phyloP scores from a whole-genome alignment of 2,329 filamentous ascomycete genomes.

The Didymella pinodella region DNA sequence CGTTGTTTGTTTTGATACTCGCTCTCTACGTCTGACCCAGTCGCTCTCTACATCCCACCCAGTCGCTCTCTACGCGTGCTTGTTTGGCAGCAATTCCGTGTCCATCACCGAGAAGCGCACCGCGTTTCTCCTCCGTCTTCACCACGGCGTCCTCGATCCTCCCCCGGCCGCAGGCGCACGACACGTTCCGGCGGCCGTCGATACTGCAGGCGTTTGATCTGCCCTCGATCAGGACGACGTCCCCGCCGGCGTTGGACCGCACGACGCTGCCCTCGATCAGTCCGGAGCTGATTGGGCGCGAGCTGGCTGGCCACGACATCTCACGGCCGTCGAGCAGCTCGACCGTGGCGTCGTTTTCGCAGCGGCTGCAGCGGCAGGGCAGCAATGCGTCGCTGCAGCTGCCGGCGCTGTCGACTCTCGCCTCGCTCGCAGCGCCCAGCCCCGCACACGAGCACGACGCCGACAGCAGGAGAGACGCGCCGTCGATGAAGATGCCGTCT shows the following conservation, averaged over 20 bases:
- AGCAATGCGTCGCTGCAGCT: conserved; percentile 56
- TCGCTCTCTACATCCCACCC: conserved; percentile 37
- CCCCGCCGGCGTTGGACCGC: conserved; percentile 53
- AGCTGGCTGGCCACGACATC: conserved; percentile 56
- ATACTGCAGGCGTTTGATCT: conserved; percentile 59
- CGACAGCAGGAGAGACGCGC: conserved; percentile 35
- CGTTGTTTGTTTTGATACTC: conserved; percentile 29
- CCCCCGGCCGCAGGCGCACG: conserved; percentile 67
- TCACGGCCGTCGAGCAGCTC: conserved; percentile 63
- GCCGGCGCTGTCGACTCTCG: conserved; percentile 67
- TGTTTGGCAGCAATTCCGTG: conserved; percentile 22
- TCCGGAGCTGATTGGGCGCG: conserved; percentile 54
- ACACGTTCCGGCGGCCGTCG: conserved; percentile 57
- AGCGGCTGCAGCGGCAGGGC: conserved; percentile 50
- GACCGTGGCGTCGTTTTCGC: conserved; percentile 56
- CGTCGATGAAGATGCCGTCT: conserved; percentile 39
- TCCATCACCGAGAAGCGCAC: conserved; percentile 40
- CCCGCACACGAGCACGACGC: conserved; percentile 48
- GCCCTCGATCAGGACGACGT: conserved; percentile 56
- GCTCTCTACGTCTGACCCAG: conserved; percentile 34
- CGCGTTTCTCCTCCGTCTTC: conserved; percentile 48
- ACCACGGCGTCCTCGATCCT: conserved; percentile 64
- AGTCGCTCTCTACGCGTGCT: conserved; percentile 40
- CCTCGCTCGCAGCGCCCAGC: conserved; percentile 63
- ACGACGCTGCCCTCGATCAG: conserved; percentile 58